phyloP scores from a whole-genome alignment of 2,329 filamentous ascomycete species.

The Paracoccidioides lutzii region DNA sequence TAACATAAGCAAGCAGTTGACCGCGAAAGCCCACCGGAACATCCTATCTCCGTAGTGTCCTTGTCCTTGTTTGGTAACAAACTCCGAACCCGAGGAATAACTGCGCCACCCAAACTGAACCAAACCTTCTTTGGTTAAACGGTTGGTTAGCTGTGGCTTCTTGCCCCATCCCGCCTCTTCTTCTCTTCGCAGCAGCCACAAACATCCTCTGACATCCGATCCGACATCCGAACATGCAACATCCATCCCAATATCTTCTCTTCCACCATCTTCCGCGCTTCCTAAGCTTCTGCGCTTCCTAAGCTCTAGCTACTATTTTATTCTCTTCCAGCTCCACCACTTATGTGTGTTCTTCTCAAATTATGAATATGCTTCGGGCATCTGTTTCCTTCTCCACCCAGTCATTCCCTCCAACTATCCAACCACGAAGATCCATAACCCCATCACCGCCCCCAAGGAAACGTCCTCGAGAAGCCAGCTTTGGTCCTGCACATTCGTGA shows the following conservation, averaged over 20 bases:
- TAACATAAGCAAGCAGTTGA: not conserved
- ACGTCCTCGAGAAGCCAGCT: not conserved
- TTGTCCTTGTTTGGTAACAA: not conserved
- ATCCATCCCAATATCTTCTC: not conserved
- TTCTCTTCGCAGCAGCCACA: not conserved
- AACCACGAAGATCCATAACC: not conserved
- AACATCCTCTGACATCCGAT: not conserved
- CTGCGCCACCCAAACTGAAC: not conserved
- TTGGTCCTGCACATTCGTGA: not conserved
- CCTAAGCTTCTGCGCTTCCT: not conserved
- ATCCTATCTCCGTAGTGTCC: not conserved
- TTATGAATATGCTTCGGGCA: slow-evolving; percentile 5
- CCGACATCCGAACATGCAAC: not conserved
- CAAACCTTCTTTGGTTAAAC: too few species aligned
- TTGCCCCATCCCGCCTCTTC: not conserved
- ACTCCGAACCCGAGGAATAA: not conserved
- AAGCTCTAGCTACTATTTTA: not conserved
- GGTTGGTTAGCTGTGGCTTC: not conserved
- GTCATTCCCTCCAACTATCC: not conserved
- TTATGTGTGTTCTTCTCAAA: not conserved
- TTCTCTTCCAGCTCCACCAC: not conserved
- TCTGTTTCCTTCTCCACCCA: not conserved
- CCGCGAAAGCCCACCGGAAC: too few species aligned
- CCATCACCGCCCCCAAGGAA: not conserved
- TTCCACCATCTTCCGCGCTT: not conserved